A percentile compares a stretch with the other conserved stretches of the same genome.
Evolutionary conservation across 495 filamentous ascomycete species (phyloP).

Genomic region (Penicillium lividum): DNA sequence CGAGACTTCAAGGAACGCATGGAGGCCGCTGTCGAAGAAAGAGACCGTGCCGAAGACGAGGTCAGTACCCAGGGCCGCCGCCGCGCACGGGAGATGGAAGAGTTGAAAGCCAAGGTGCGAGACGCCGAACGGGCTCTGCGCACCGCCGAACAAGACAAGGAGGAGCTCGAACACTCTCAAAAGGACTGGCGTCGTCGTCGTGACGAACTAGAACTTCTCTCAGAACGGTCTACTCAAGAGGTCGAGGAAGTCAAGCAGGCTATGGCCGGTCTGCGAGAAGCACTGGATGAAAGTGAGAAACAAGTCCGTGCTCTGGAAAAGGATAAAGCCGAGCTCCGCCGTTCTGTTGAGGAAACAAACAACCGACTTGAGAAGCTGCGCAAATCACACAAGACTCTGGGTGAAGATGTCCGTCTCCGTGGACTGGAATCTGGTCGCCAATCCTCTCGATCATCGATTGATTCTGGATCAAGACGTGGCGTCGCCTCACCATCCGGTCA

Average conservation of each 20-base stretch:
- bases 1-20: slow-evolving; percentile 88
- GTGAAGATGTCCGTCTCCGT: slow-evolving; percentile 42
- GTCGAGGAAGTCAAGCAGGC: slow-evolving; percentile 71
- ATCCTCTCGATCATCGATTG: slow-evolving; percentile 65
- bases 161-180: slow-evolving; percentile 68
- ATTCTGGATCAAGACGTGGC: slow-evolving; percentile 56
- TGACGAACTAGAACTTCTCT: slow-evolving; percentile 70
- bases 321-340: slow-evolving; percentile 73
- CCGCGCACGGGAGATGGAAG: slow-evolving; percentile 81
- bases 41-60: slow-evolving; percentile 91
- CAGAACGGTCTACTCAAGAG: slow-evolving; percentile 69
- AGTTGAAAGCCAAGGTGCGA: slow-evolving; percentile 72
- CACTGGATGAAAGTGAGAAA: slow-evolving; percentile 83
- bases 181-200: slow-evolving; percentile 71
- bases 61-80: slow-evolving; percentile 73
- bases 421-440: slow-evolving; percentile 46
- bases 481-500: slow-evolving; percentile 40
- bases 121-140: slow-evolving; percentile 79
- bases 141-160: slow-evolving; percentile 64
- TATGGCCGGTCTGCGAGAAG: slow-evolving; percentile 74
- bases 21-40: slow-evolving; percentile 86
- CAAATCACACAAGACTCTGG: slow-evolving; percentile 63
- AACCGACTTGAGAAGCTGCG: slow-evolving; percentile 75
- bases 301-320: slow-evolving; percentile 79
- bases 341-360: slow-evolving; percentile 75